Evolutionary conservation across 441 rosid genomes (phyloP).

Genomic region (Gossypium aridum): DNA sequence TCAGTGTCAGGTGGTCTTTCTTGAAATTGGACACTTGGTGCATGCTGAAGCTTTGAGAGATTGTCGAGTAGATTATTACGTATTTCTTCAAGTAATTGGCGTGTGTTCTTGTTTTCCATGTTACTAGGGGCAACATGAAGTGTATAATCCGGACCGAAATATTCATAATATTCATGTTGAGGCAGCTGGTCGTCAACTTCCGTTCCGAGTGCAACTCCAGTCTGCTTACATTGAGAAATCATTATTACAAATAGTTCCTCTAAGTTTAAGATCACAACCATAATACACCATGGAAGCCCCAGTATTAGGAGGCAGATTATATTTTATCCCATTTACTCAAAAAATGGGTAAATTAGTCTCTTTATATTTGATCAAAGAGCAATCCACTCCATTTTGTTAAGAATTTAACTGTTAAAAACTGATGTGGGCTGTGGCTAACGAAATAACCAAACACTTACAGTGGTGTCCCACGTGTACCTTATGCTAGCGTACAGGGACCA

Average conservation of each 20-base stretch:
- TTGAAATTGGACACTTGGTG: slow-evolving; percentile 86
- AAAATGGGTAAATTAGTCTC: too few species aligned
- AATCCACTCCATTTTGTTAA: too few species aligned
- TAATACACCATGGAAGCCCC: not conserved
- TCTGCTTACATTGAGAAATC: slow-evolving; percentile 27
- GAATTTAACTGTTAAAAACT: too few species aligned
- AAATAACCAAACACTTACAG: too few species aligned
- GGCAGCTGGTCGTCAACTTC: slow-evolving; percentile 81
- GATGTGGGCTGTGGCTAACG: too few species aligned
- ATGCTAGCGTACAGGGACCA: too few species aligned
- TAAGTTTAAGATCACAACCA: not conserved
- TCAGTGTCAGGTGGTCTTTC: slow-evolving; percentile 80
- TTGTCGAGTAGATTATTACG: slow-evolving; percentile 65
- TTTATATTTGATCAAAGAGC: too few species aligned
- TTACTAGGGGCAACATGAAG: slow-evolving; percentile 82
- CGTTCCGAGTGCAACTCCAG: slow-evolving; percentile 76
- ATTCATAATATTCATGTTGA: slow-evolving; percentile 70
- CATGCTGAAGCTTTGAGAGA: slow-evolving; percentile 86
- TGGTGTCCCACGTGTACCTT: too few species aligned
- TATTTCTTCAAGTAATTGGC: slow-evolving; percentile 54
- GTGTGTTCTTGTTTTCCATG: slow-evolving; percentile 77
- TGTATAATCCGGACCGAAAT: slow-evolving; percentile 73
- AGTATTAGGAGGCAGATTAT: too few species aligned
- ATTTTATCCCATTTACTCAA: too few species aligned
- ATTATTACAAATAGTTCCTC: not conserved